Evolutionary conservation across 2,329 filamentous ascomycete species (phyloP), one percentile per base, ranked within the genome.

Genomic region (Aaosphaeria pasadenensis): DNA sequence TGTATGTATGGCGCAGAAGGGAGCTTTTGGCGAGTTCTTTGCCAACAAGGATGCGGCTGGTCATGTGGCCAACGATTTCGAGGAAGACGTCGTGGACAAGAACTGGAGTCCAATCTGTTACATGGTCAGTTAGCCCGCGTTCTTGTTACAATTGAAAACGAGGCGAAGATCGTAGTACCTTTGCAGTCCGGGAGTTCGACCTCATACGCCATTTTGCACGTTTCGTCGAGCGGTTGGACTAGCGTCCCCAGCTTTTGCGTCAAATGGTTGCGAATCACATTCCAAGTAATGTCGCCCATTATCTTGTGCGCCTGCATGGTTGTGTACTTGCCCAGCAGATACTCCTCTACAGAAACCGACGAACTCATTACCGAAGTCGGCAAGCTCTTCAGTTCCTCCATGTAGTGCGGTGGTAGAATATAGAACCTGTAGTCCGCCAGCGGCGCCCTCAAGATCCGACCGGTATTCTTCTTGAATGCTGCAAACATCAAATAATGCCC

Each of bases 321-420:
- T 24, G 47, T 46, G 29, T 43, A 47, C 9, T 7, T 5, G 7
- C 47, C 47, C 13, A 46, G 40, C 5, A 50, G 33, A 35, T 50
- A 46, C 29, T 50, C 47, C 13, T 30, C 7, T 6, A 49, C 46
- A 32, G 58, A 52, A 29, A 49, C 33, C 4, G 54, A 57, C 11
- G 51, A 43, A 32, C 59, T 59, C n/a, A 58, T 35, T 5, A 47
- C 44, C 9, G 43, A 41, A 4, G 50, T 45, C 6, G 60, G 59
- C 43, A 60, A 36, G 30, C 30, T 44, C 30, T 51, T 53, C 29
- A 64, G 44, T 39, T 62, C 59, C 17, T 57, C 56, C 6, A 62
- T 44, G 43, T 58, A 64, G 41, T 54, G 53, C 31, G 55, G 55
- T 7, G 60, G 50, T 17, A 64, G 46, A 6, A 63, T 48, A n/a